Percentiles rank a stretch among this genome's conserved stretches.
Conservation (phyloP, 2,329 filamentous ascomycete genomes). For the Aspergillus transmontanensis region DNA sequence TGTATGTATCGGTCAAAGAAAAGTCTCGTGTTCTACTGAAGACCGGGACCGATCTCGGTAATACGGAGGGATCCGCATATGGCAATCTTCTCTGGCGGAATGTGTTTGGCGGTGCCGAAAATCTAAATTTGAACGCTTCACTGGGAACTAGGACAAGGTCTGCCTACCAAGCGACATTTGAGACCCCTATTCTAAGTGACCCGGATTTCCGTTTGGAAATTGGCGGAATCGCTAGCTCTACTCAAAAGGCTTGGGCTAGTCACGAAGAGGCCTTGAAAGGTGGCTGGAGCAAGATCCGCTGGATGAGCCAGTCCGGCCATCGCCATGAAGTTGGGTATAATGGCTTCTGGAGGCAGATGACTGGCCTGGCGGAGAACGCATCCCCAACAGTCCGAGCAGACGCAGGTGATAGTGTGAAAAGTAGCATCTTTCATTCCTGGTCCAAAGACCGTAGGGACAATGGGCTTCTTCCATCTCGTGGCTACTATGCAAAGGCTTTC, state of each 20-base stretch:
- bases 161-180: slow-evolving; percentile 84
- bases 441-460: slow-evolving; percentile 79
- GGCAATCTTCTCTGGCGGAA: slow-evolving; percentile 86
- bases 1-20: slow-evolving; percentile 77
- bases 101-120: slow-evolving; percentile 91
- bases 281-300: slow-evolving; percentile 74
- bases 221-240: slow-evolving; percentile 80
- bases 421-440: slow-evolving; percentile 79
- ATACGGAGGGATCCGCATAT: slow-evolving; percentile 91
- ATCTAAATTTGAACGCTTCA: slow-evolving; percentile 81
- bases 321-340: slow-evolving; percentile 79
- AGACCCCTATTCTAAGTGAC: slow-evolving; percentile 80
- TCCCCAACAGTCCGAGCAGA: slow-evolving; percentile 81
- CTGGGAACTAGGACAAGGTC: slow-evolving; percentile 88
- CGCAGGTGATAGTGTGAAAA: slow-evolving; percentile 90
- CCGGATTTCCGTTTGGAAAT: slow-evolving; percentile 78
- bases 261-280: slow-evolving; percentile 89
- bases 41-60: slow-evolving; percentile 92
- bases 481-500: slow-evolving; percentile 76
- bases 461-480: slow-evolving; percentile 78
- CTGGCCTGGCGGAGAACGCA: slow-evolving; percentile 72
- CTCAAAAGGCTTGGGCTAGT: slow-evolving; percentile 87
- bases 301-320: slow-evolving; percentile 66
- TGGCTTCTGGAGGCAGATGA: slow-evolving; percentile 85
- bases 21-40: slow-evolving; percentile 83